Evolutionary conservation across 257 asterid species (phyloP).

Genomic region (Jacaranda copaia): DNA sequence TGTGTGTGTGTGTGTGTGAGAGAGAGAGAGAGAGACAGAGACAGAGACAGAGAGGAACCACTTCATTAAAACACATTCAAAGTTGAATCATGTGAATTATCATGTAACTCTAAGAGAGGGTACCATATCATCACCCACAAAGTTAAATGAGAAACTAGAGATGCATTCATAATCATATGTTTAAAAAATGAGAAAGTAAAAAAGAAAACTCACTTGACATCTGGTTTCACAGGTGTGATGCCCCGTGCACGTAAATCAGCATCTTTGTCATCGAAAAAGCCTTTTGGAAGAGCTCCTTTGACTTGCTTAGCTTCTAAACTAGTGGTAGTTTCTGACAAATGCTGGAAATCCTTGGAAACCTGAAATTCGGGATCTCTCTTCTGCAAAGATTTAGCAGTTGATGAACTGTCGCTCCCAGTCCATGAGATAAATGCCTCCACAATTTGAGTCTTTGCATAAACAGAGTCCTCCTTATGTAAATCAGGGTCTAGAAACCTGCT

Average conservation of each 20-base stretch:
- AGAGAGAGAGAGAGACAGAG: neutral
- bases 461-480: constrained; percentile 38
- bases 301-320: constrained; percentile 64
- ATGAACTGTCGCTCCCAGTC: constrained; percentile 42
- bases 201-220: constrained; percentile 72
- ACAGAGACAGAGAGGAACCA: neutral
- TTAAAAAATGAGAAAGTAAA: neutral
- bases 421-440: constrained; percentile 44
- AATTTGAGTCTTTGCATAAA: constrained; percentile 45
- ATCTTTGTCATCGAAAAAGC: constrained; percentile 93
- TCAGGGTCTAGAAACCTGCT: constrained; percentile 40
- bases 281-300: constrained; percentile 84
- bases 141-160: constrained; percentile 11
- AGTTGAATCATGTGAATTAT: constrained; percentile 17
- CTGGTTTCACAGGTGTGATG: constrained; percentile 84
- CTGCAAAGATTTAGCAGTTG: constrained; percentile 35
- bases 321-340: constrained; percentile 43
- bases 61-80: neutral
- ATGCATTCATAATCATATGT: constrained; percentile 23
- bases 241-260: constrained; percentile 96
- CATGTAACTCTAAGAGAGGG: neutral
- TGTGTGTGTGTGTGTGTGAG: neutral
- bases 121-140: constrained; percentile 12
- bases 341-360: constrained; percentile 47
- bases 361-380: constrained; percentile 36